Evolutionary conservation across 805 yeast species (phyloP).

Genomic region (Debaryomyces maramus): DNA sequence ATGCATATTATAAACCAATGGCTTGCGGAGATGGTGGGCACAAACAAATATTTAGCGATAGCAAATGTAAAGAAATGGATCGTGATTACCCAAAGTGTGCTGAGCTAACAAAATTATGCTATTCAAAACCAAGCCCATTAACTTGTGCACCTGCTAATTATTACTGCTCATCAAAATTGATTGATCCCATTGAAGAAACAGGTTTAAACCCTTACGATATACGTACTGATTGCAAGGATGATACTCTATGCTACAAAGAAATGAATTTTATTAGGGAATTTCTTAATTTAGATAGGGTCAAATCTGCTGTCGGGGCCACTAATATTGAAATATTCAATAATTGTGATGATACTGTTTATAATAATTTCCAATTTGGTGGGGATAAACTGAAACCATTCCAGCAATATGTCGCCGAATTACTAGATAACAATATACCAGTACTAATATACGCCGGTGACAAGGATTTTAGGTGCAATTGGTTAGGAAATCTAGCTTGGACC

Average conservation of each 20-base stretch:
- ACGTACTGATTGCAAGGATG: slow-evolving; percentile 52
- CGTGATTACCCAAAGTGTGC: slow-evolving; percentile 36
- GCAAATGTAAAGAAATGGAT: slow-evolving; percentile 34
- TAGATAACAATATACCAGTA: slow-evolving; percentile 40
- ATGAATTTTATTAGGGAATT: slow-evolving; percentile 51
- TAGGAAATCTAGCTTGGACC: slow-evolving; percentile 45
- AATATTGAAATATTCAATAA: slow-evolving; percentile 45
- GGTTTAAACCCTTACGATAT: slow-evolving; percentile 67
- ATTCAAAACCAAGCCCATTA: slow-evolving; percentile 28
- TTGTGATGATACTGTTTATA: slow-evolving; percentile 51
- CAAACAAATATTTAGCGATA: slow-evolving; percentile 33
- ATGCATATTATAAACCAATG: slow-evolving; percentile 43
- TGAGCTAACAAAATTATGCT: slow-evolving; percentile 30
- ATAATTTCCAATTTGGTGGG: slow-evolving; percentile 55
- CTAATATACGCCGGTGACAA: slow-evolving; percentile 47
- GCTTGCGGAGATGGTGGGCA: slow-evolving; percentile 48
- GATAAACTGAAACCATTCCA: slow-evolving; percentile 75
- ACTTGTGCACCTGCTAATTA: slow-evolving; percentile 40
- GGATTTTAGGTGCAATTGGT: slow-evolving; percentile 47
- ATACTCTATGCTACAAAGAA: slow-evolving; percentile 53
- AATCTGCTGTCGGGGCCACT: slow-evolving; percentile 56
- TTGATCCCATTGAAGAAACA: slow-evolving; percentile 39
- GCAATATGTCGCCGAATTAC: slow-evolving; percentile 48
- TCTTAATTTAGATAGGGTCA: slow-evolving; percentile 54
- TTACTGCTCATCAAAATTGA: slow-evolving; percentile 31